Conservation (phyloP, 805 yeast genomes). For the Wickerhamomyces xylosicus region DNA sequence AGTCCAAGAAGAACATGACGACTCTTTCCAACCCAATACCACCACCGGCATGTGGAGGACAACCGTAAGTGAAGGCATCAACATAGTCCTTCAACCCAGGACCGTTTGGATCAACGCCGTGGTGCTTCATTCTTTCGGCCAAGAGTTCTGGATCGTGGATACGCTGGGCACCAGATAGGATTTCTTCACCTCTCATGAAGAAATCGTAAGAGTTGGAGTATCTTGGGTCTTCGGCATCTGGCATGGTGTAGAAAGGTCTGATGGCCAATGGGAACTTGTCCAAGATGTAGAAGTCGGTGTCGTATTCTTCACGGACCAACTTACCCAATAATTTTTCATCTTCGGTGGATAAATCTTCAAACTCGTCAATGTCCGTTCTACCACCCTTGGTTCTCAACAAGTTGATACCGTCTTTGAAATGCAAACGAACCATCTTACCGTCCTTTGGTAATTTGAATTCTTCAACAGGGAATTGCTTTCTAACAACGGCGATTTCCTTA, state of each 20-base stretch:
- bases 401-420: conserved; percentile 84
- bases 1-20: conserved; percentile 93
- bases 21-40: conserved; percentile 99
- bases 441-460: conserved; percentile 91
- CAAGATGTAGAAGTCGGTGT: conserved; percentile 94
- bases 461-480: conserved; percentile 95
- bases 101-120: conserved; percentile 68
- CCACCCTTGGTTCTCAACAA: conserved; percentile 82
- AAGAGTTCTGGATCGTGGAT: conserved; percentile 86
- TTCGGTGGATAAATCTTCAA: conserved; percentile 86
- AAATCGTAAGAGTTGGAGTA: conserved; percentile 98
- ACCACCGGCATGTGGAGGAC: conserved; percentile 99
- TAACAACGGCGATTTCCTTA: conserved; percentile 77
- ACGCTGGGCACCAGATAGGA: conserved; percentile 99
- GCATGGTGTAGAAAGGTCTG: conserved; percentile 99
- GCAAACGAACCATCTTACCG: conserved; percentile 87
- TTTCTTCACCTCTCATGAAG: conserved; percentile 99
- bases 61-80: conserved; percentile 88
- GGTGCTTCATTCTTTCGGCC: conserved; percentile 70
- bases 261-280: conserved; percentile 96
- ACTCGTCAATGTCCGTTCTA: conserved; percentile 63
- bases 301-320: conserved; percentile 84
- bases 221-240: conserved; percentile 83
- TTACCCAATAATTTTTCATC: conserved; percentile 91
- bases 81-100: conserved; percentile 87